Base-by-base conservation (phyloP, 202 grass and related monocot genomes). In the Panicum virgatum region DNA sequence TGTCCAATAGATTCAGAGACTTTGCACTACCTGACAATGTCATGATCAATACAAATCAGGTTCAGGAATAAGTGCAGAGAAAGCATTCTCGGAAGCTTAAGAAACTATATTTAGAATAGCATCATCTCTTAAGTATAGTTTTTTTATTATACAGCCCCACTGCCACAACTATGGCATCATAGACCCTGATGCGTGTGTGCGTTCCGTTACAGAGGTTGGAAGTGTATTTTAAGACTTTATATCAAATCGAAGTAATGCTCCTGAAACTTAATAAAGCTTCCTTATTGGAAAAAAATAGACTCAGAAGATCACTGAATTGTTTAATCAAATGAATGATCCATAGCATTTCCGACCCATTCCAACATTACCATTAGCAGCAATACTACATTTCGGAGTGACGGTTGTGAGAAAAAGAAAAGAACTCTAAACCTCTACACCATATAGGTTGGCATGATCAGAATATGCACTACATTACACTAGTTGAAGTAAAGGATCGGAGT, bases 1-100 rank as follows among this genome's bases (percentile, higher is more conserved):
- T 80, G 7, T 91, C 86, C 77, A 91, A 76, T 71, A 94, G 85
- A 57, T 85, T 94, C 16, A 86, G 79, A 6, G 81, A 77, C 44
- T 85, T 87, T 5, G 66, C 66, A 48, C 57, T 79, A 71, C 68
- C 91, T 94, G 83, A 39, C 32, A 54, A 71, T 78, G 30, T 39
- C 9, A 87, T 53, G 39, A 84, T 43, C 32, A 48, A 23, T 38
- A 83, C 11, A 53, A 19, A 38, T 80, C 38, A 62, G 20, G 10
- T 51, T 37, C 73, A 53, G 6, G 2, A n/a, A 62, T 7, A 38
- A 53, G n/a, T 62, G n/a, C 30, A 72, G 42, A 14, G 62, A 61
- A 63, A 9, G 7, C 25, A 44, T 75, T 16, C 3, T 38, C 6
- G 36, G 65, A 86, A 37, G 3, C 47, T 34, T 66, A 59, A 23